Evolutionary conservation across 2,329 filamentous ascomycete species (phyloP).

Genomic region (Phaeomoniella chlamydospora): DNA sequence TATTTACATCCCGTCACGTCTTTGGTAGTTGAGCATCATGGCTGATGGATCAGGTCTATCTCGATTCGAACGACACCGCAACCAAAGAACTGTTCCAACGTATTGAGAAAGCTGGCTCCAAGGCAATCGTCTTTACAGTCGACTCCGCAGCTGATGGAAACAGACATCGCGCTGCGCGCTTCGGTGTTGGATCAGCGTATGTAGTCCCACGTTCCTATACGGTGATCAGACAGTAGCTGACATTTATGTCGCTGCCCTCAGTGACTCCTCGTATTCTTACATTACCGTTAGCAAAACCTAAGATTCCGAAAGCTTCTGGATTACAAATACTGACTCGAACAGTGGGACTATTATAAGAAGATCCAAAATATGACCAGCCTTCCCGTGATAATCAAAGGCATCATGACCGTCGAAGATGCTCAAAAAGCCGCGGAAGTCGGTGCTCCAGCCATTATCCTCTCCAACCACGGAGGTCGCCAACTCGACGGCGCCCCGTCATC

Average conservation of each 20-base stretch:
- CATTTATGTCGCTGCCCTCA: too few relatives aligned
- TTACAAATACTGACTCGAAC: conserved; percentile 8
- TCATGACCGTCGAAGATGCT: conserved; percentile 31
- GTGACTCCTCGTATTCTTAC: neutral
- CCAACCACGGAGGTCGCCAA: conserved; percentile 36
- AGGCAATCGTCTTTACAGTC: conserved; percentile 1
- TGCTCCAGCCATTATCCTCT: conserved; percentile 30
- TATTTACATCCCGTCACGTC: too few relatives aligned
- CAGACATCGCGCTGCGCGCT: neutral
- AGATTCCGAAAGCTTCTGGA: neutral
- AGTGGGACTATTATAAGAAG: conserved; percentile 18
- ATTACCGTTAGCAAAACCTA: neutral
- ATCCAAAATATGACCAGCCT: conserved; percentile 20
- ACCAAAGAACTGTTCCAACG: neutral
- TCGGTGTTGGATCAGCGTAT: conserved; percentile 1
- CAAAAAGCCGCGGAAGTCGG: conserved; percentile 17
- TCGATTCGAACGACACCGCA: neutral
- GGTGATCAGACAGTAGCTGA: too few relatives aligned
- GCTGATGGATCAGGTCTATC: neutral
- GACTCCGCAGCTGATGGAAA: conserved; percentile 1
- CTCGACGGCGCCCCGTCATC: conserved; percentile 29
- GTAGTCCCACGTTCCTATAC: too few relatives aligned
- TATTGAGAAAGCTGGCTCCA: neutral
- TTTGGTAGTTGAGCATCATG: too few relatives aligned
- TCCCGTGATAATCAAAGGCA: conserved; percentile 46